Conservation (phyloP, 768 basidiomycete species). For the Serendipita sp. region DNA sequence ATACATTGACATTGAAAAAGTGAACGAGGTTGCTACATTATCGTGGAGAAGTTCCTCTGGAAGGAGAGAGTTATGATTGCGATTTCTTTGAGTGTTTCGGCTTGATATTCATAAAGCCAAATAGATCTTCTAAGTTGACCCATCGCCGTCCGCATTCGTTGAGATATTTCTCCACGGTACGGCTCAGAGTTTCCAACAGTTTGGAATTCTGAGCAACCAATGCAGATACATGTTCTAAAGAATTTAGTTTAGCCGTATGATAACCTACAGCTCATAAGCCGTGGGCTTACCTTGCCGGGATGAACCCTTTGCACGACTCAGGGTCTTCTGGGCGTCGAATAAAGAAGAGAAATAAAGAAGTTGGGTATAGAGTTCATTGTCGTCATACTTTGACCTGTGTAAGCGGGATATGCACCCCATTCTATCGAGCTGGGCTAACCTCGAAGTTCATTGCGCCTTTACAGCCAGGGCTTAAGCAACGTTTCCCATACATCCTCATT, state of each 20-base stretch:
- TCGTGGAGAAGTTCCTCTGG: no score
- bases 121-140: slow-evolving; percentile 67
- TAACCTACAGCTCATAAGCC: not conserved
- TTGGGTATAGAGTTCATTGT: slow-evolving; percentile 76
- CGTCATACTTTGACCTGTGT: slow-evolving; percentile 48
- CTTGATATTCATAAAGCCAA: slow-evolving; percentile 49
- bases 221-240: slow-evolving; percentile 38
- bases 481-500: slow-evolving; percentile 82
- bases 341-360: slow-evolving; percentile 66
- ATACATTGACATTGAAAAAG: no score
- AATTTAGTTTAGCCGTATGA: not conserved
- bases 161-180: slow-evolving; percentile 63
- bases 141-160: slow-evolving; percentile 76
- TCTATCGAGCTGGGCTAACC: slow-evolving; percentile 28
- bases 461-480: slow-evolving; percentile 60
- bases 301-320: slow-evolving; percentile 34
- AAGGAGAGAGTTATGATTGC: no score
- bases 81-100: not conserved
- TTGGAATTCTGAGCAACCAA: slow-evolving; percentile 34
- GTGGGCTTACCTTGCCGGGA: slow-evolving; percentile 16
- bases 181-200: slow-evolving; percentile 36
- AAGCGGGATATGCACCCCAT: slow-evolving; percentile 6
- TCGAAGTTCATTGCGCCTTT: slow-evolving; percentile 56
- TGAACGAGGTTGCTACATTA: no score
- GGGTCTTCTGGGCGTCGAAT: slow-evolving; percentile 55